Base-by-base conservation (phyloP, 495 filamentous ascomycete species). In the Chaetomium tenue region DNA sequence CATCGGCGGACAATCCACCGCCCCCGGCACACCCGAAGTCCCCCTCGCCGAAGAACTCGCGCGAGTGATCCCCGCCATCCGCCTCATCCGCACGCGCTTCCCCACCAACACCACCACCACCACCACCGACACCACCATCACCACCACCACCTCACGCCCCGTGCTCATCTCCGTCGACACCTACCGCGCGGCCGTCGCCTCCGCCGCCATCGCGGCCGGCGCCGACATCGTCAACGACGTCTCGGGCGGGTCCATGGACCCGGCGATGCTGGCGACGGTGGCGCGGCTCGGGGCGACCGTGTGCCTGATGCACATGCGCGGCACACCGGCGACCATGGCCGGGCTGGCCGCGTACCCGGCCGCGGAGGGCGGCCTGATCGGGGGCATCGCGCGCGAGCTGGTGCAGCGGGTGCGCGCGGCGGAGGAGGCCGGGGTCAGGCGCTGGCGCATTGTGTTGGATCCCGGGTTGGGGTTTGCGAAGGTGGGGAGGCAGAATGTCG, bases 141-240 rank as follows among this genome's bases (percentile, higher is more conserved):
- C n/a, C n/a, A n/a, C n/a, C n/a, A n/a, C n/a, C n/a, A n/a, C n/a
- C 61, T 83, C 84, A 7, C 72, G 79, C 4, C 77, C 84, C 47
- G 78, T 90, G 33, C 85, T 88, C 51, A 89, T 98, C 67, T 91
- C 88, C 68, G 81, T 98, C 59, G 94, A 98, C 76, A 98, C 94
- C 1, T 98, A 96, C 79, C 89, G 91, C 62, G 89, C 94, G 0
- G 76, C 77, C 15, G 94, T 98, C 1, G 94, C 93, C n/a, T 82
- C 84, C 54, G 88, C 86, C 28, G 92, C 92, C 20, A 82, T 93
- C 48, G 76, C 83, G 56, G 91, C 91, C 0, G 94, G 94, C 54
- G 93, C 94, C 6, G 87, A 98, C 69, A 91, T 98, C 67, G 85
- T 98, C 75, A 98, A 98, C 79, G 94, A 98, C 75, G 86, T 98